phyloP scores from a whole-genome alignment of 139 green algal genomes.

The Micractinium conductrix region DNA sequence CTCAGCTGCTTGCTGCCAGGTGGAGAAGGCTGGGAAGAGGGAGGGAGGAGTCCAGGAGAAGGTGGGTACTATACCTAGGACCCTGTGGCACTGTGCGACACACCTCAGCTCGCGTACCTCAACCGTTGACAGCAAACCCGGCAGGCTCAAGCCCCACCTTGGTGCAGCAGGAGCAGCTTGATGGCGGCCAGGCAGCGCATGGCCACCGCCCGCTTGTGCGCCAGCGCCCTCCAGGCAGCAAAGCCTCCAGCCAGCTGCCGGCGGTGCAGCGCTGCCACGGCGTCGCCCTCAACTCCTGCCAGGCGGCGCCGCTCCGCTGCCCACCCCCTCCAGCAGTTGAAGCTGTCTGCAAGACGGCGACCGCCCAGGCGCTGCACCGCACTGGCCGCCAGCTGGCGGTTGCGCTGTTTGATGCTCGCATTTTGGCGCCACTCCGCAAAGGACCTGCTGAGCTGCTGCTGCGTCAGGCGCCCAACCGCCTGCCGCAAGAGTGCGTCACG shows the following conservation, averaged over 20 bases:
- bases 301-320: not conserved
- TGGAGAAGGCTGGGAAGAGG: constrained; percentile 1
- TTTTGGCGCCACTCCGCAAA: not conserved
- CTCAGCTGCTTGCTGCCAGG: not conserved
- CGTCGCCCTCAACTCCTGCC: not conserved
- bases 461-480: not conserved
- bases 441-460: not conserved
- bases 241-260: not conserved
- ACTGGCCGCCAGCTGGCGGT: not conserved
- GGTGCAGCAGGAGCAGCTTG: not conserved
- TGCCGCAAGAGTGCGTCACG: not conserved
- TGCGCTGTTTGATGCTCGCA: not conserved
- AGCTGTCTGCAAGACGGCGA: not conserved
- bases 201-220: not conserved
- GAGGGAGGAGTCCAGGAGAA: too few species aligned
- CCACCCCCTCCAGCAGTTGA: not conserved
- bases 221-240: not conserved
- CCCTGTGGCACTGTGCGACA: too few species aligned
- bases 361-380: not conserved
- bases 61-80: too few species aligned
- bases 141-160: too few species aligned
- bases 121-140: too few species aligned
- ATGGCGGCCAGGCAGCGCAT: constrained; percentile 4
- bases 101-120: too few species aligned
- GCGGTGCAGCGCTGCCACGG: not conserved